These are phyloP conservation scores for Pachyrhizus erosus DNA, from an alignment of 306 rosid species.

Conservation along the genomic window DNA sequence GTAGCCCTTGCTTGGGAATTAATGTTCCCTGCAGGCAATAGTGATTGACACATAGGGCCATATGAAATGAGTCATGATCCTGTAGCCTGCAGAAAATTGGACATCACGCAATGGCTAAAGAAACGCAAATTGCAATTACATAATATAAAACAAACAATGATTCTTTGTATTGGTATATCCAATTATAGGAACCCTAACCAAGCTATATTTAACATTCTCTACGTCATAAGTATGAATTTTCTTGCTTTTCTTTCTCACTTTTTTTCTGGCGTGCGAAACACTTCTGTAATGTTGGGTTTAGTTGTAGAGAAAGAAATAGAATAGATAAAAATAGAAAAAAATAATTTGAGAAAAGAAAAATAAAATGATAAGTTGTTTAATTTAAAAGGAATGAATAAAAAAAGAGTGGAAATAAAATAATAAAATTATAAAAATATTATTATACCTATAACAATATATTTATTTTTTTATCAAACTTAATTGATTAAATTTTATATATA, in stretches of 20 bases:
- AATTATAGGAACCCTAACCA: background rate
- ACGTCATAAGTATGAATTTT: background rate
- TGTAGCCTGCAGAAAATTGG: background rate
- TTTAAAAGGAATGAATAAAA: too few relatives aligned
- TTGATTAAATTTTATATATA: too few relatives aligned
- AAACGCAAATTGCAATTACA: conserved; percentile 5
- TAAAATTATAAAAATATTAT: too few relatives aligned
- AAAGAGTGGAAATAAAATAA: too few relatives aligned
- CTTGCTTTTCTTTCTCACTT: background rate
- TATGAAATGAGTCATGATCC: background rate
- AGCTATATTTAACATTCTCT: background rate
- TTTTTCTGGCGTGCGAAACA: too few relatives aligned
- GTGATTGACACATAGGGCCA: conserved; percentile 18
- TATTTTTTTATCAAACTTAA: too few relatives aligned
- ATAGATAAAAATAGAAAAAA: too few relatives aligned
- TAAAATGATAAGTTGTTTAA: too few relatives aligned
- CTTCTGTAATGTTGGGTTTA: too few relatives aligned
- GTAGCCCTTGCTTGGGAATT: conserved; percentile 1
- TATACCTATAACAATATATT: too few relatives aligned
- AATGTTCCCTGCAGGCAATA: background rate
- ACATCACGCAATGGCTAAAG: background rate
- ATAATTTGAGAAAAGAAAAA: too few relatives aligned
- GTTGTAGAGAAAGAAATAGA: too few relatives aligned
- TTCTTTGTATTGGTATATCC: background rate
- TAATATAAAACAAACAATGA: background rate